A percentile compares a stretch with the other conserved stretches of the same genome.
phyloP scores from a whole-genome alignment of 305 asterid species.

The Fraxinus albicans region DNA sequence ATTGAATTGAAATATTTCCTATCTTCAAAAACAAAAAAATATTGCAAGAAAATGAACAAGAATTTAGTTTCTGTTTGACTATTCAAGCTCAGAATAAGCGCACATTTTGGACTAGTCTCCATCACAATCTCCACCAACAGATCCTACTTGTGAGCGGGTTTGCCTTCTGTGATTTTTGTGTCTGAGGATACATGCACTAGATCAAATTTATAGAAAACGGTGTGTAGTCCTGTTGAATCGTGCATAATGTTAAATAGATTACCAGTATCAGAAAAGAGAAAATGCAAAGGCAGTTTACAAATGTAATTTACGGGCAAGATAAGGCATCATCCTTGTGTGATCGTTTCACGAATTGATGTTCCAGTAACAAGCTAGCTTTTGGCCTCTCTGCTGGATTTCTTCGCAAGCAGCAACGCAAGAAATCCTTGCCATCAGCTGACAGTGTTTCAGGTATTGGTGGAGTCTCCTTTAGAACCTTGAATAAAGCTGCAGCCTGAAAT shows the following conservation, averaged over 20 bases:
- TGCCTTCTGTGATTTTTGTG: slow-evolving; percentile 24
- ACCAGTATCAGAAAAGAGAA: neutral
- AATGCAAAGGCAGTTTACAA: neutral
- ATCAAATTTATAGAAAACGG: slow-evolving; percentile 24
- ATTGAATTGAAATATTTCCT: neutral
- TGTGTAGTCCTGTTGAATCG: slow-evolving; percentile 36
- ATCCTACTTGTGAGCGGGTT: slow-evolving; percentile 30
- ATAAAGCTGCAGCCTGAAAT: slow-evolving; percentile 80
- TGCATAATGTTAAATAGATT: neutral
- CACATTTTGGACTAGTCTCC: neutral
- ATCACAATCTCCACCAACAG: neutral
- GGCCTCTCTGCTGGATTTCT: slow-evolving; percentile 89
- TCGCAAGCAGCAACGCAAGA: slow-evolving; percentile 66
- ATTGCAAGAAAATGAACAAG: neutral
- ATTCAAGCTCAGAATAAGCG: neutral
- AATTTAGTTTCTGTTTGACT: neutral
- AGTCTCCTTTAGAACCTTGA: slow-evolving; percentile 69
- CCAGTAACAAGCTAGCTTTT: slow-evolving; percentile 61
- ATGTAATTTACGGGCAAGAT: slow-evolving; percentile 27
- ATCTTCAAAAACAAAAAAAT: neutral
- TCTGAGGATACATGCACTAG: slow-evolving; percentile 27
- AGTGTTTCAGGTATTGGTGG: slow-evolving; percentile 83
- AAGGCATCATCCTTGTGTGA: neutral
- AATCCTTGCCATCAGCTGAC: slow-evolving; percentile 88
- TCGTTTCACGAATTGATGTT: slow-evolving; percentile 64